Base-by-base conservation (phyloP, 192 early-diverging fungal species). In the Chytriomyces confervae region DNA sequence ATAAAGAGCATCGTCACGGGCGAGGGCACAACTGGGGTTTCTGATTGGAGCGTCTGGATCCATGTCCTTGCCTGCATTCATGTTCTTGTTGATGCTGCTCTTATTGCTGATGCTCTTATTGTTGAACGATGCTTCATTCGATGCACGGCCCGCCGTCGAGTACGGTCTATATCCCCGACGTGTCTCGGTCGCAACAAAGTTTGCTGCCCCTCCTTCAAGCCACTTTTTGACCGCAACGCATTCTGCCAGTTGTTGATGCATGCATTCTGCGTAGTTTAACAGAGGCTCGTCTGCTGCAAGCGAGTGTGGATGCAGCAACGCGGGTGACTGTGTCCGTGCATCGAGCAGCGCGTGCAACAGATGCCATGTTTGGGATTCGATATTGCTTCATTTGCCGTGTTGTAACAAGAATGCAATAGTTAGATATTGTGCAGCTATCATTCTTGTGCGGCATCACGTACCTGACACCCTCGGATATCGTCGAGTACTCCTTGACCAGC, bases 11-110 rank as follows among this genome's bases (percentile, higher is more conserved):
- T 88, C 86, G 27, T 84, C 81, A 47, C 65, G 48, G 18, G 66
- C 53, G 3, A 86, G 61, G 7, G 61, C 29, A 36, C 29, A 36
- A 29, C 53, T 84, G 4, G 49, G 46, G 62, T 80, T 81, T 27
- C 86, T 67, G 18, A 62, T 77, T 20, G 83, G 74, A 3, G 77
- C 84, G 65, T 88, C 86, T 5, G 86, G 86, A 79, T 88, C 86
- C 72, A 82, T 50, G 50, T 73, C 79, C 20, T 66, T 72, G 8
- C 80, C 77, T 11, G 81, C 44, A 50, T 76, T 48, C 11, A 49
- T 74, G 18, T 50, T 61, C 48, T 48, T 36, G 24, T 13, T 11
- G 20, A 57, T 11, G 20, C 53, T n/a, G 16, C 49, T 24, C 49
- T 53, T 45, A 16, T 45, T 47, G 20, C 53, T 13, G 27, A 70